Evolutionary conservation across 768 basidiomycete genomes (phyloP).

Genomic region (Lentinula raphanica): DNA sequence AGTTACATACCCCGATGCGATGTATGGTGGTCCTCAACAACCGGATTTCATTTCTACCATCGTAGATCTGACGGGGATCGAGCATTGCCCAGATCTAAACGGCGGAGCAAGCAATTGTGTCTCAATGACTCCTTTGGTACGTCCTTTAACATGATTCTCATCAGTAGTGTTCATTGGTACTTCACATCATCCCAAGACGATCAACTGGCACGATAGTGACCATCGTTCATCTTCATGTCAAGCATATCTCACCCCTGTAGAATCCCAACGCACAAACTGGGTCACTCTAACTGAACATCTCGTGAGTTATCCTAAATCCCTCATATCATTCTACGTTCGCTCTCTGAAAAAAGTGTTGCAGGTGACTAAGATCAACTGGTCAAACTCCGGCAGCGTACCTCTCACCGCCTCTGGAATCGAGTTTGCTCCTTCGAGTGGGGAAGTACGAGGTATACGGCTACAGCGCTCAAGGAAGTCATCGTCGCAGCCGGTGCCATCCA

Average conservation of each 20-base stretch:
- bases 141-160: conserved; percentile 6
- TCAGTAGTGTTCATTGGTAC: background rate
- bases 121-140: conserved; percentile 47
- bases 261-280: conserved; percentile 42
- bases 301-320: conserved; percentile 16
- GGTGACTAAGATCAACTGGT: conserved; percentile 43
- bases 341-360: conserved; percentile 11
- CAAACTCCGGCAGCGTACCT: conserved; percentile 25
- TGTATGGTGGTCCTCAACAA: conserved; percentile 56
- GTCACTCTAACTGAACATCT: conserved; percentile 39
- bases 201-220: conserved; percentile 45
- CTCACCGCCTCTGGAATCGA: conserved; percentile 41
- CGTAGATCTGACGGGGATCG: conserved; percentile 42
- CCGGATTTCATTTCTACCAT: conserved; percentile 43
- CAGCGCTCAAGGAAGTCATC: conserved; percentile 46
- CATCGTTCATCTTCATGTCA: conserved; percentile 50
- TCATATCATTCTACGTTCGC: background rate
- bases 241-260: conserved; percentile 52
- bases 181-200: conserved; percentile 23
- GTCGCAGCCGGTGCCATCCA: conserved; percentile 49
- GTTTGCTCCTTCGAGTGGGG: conserved; percentile 37
- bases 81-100: conserved; percentile 44
- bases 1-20: conserved; percentile 44
- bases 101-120: conserved; percentile 54
- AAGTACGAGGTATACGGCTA: conserved; percentile 33